Conservation (phyloP, 768 basidiomycete genomes). For the Mycena belliarum region DNA sequence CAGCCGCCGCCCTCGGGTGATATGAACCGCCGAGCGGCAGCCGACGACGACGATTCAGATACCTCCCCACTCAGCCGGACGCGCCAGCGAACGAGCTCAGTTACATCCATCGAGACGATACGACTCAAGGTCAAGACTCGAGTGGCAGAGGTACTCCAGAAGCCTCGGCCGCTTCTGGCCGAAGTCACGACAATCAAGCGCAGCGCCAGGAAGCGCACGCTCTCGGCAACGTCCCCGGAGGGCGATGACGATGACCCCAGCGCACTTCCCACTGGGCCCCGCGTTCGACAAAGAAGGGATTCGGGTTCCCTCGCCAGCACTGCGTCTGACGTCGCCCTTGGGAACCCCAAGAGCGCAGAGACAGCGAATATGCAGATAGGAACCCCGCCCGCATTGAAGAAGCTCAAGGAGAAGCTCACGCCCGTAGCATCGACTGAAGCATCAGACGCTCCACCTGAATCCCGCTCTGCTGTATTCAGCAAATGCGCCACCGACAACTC, state of each 20-base stretch:
- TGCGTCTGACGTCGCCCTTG: background rate
- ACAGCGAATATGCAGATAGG: background rate
- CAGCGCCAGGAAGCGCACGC: slow-evolving; percentile 16
- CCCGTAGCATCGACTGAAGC: background rate
- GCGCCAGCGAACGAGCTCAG: slow-evolving; percentile 19
- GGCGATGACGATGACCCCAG: slow-evolving; percentile 6
- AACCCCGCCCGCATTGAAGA: slow-evolving; percentile 11
- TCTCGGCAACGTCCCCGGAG: slow-evolving; percentile 13
- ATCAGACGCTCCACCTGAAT: background rate
- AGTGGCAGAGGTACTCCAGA: slow-evolving; percentile 13
- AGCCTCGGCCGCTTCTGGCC: slow-evolving; percentile 8
- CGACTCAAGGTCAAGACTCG: slow-evolving; percentile 5
- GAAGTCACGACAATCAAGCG: background rate
- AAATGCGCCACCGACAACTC: background rate
- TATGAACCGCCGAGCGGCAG: background rate
- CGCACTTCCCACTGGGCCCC: slow-evolving; percentile 7
- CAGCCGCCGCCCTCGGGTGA: slow-evolving; percentile 3
- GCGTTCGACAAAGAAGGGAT: slow-evolving; percentile 18
- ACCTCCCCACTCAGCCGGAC: background rate
- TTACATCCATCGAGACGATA: slow-evolving; percentile 21
- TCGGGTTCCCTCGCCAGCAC: background rate
- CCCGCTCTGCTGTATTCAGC: too few relatives aligned
- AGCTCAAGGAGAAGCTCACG: slow-evolving; percentile 13
- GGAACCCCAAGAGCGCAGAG: background rate
- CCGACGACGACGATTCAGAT: background rate